A percentile compares a stretch with the other conserved stretches of the same genome.
These are phyloP conservation scores for Ottelia alismoides DNA, from an alignment of 106 monocot species.

Conservation along the genomic window DNA sequence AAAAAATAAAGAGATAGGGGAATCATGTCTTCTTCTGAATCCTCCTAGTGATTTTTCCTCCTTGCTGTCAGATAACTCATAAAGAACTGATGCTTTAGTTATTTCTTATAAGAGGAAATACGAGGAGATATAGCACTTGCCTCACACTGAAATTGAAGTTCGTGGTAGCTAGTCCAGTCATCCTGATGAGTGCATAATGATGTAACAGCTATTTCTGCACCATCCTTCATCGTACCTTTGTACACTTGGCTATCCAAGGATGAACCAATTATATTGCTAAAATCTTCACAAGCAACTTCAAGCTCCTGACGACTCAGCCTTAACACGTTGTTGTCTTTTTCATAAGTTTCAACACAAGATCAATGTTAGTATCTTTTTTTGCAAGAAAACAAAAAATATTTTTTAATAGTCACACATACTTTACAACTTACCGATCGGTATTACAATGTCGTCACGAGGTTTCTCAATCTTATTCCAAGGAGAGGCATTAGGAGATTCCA, in stretches of 20 bases:
- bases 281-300: constrained; percentile 92
- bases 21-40: too few relatives aligned
- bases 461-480: constrained; percentile 31
- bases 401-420: too few relatives aligned
- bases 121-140: constrained; percentile 25
- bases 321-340: constrained; percentile 45
- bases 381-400: background rate
- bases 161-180: constrained; percentile 60
- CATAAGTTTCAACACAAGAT: too few relatives aligned
- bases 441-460: constrained; percentile 24
- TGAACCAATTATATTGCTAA: constrained; percentile 94
- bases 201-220: constrained; percentile 83
- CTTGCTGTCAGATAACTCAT: too few relatives aligned
- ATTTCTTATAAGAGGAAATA: too few relatives aligned
- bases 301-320: constrained; percentile 60
- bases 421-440: constrained; percentile 51
- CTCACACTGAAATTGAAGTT: constrained; percentile 73
- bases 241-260: constrained; percentile 60
- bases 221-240: constrained; percentile 79
- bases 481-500: constrained; percentile 18
- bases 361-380: too few relatives aligned
- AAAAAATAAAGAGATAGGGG: too few relatives aligned
- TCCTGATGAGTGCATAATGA: constrained; percentile 50
- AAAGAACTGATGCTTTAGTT: too few relatives aligned
- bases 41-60: too few relatives aligned